These are phyloP conservation scores for Cryptosporidium sp. DNA, from an alignment of 169 alveolate genomes.

Conservation along the genomic window DNA sequence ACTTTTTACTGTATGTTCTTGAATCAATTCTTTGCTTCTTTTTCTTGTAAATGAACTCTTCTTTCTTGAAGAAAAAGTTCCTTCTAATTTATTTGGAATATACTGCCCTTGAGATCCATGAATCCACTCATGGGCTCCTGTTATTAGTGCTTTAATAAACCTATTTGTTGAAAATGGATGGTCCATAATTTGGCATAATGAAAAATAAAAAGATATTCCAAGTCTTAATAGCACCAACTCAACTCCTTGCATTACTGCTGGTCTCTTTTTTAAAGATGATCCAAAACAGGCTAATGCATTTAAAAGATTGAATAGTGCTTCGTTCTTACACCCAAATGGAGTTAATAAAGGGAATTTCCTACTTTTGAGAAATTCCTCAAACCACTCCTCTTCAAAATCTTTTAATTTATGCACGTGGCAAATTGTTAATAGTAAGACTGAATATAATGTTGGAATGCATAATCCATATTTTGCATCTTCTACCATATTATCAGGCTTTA, in stretches of 20 bases:
- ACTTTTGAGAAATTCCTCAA: conserved; percentile 55
- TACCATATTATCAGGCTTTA: conserved; percentile 39
- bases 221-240: conserved; percentile 59
- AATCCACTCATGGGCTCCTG: conserved; percentile 73
- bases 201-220: conserved; percentile 70
- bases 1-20: conserved; percentile 51
- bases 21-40: conserved; percentile 36
- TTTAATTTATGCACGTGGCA: conserved; percentile 64
- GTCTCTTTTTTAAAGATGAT: conserved; percentile 61
- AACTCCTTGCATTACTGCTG: conserved; percentile 65
- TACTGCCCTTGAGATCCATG: conserved; percentile 32
- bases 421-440: conserved; percentile 50
- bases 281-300: conserved; percentile 75
- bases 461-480: conserved; percentile 68
- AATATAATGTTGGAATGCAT: conserved; percentile 54
- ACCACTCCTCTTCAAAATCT: conserved; percentile 73
- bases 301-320: conserved; percentile 45
- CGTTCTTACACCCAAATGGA: conserved; percentile 71
- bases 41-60: conserved; percentile 19
- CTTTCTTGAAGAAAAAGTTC: neutral
- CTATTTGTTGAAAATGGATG: conserved; percentile 75
- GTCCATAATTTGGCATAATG: conserved; percentile 60
- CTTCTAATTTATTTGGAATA: neutral
- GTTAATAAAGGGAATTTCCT: conserved; percentile 55
- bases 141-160: conserved; percentile 51